Percentiles rank a stretch among this genome's conserved stretches.
phyloP scores from a whole-genome alignment of 106 monocot species.

The Dioscorea dumetorum region DNA sequence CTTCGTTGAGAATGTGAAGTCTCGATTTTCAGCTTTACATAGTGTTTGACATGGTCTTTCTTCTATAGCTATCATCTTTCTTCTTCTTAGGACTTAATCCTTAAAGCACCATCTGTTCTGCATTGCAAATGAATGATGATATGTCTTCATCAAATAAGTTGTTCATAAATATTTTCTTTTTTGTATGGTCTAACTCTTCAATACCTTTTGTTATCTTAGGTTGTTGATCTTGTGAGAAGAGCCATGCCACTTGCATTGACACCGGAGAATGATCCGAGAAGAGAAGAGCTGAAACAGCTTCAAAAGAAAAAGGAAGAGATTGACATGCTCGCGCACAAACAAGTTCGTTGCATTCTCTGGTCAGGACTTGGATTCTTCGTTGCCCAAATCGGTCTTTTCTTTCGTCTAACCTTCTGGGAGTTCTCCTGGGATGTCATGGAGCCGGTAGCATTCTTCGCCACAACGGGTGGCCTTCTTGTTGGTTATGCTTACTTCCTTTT shows the following conservation, averaged over 20 bases:
- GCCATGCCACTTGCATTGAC: slow-evolving; percentile 70
- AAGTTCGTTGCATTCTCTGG: slow-evolving; percentile 77
- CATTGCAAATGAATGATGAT: neutral
- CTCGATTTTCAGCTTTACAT: too few species aligned
- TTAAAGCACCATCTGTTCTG: too few species aligned
- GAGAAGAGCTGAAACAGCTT: slow-evolving; percentile 72
- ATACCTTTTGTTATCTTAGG: slow-evolving; percentile 21
- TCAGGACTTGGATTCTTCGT: slow-evolving; percentile 65
- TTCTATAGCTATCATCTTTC: too few species aligned
- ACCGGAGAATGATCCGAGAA: slow-evolving; percentile 67
- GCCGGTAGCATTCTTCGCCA: slow-evolving; percentile 79
- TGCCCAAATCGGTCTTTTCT: slow-evolving; percentile 76
- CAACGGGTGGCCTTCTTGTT: slow-evolving; percentile 59
- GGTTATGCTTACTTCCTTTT: slow-evolving; percentile 87
- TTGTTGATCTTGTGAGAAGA: slow-evolving; percentile 75
- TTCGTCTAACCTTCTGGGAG: slow-evolving; percentile 95
- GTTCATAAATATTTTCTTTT: neutral
- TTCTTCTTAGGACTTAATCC: too few species aligned
- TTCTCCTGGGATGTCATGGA: slow-evolving; percentile 99
- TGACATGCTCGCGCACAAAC: slow-evolving; percentile 73
- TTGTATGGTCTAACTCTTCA: neutral
- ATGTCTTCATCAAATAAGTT: neutral
- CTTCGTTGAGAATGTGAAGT: too few species aligned
- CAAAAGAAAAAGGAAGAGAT: slow-evolving; percentile 73
- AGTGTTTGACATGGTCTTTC: too few species aligned